These are phyloP conservation scores for Dendryphion nanum DNA, from an alignment of 2,329 filamentous ascomycete species.

Conservation along the genomic window DNA sequence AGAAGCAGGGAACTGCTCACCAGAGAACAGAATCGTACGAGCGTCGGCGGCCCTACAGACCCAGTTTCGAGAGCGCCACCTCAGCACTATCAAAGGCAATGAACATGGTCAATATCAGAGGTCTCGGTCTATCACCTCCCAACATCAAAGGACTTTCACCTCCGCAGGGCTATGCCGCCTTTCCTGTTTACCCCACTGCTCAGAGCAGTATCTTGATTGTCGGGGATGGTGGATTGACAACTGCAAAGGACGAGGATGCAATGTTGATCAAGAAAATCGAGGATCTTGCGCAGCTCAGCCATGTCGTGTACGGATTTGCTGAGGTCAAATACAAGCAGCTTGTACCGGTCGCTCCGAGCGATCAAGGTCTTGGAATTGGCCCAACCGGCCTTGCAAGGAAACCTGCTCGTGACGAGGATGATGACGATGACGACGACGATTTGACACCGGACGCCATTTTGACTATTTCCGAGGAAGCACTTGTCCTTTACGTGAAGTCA, in stretches of 20 bases:
- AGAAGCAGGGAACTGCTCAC: conserved; percentile 60
- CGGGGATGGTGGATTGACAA: conserved; percentile 61
- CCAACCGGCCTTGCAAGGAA: conserved; percentile 48
- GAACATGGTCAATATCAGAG: conserved; percentile 82
- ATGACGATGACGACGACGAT: conserved; percentile 60
- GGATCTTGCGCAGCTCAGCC: conserved; percentile 86
- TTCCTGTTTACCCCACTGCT: conserved; percentile 77
- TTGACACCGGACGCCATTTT: conserved; percentile 85
- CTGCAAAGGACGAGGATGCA: conserved; percentile 72
- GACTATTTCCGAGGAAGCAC: conserved; percentile 84
- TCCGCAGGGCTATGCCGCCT: conserved; percentile 74
- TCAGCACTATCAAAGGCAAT: conserved; percentile 94
- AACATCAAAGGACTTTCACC: conserved; percentile 65
- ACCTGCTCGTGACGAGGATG: conserved; percentile 49
- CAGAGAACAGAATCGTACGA: conserved; percentile 80
- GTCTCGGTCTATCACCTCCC: conserved; percentile 67
- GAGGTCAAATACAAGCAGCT: conserved; percentile 98
- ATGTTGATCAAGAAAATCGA: conserved; percentile 80
- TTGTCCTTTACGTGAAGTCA: conserved; percentile 95
- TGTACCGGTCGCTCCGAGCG: conserved; percentile 77
- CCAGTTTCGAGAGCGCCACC: conserved; percentile 72
- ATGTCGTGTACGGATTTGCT: conserved; percentile 96
- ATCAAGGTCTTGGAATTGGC: conserved; percentile 64
- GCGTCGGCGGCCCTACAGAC: conserved; percentile 70
- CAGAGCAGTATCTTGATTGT: conserved; percentile 66